phyloP scores from a whole-genome alignment of 176 grass and related monocot genomes.

The Phragmites australis region DNA sequence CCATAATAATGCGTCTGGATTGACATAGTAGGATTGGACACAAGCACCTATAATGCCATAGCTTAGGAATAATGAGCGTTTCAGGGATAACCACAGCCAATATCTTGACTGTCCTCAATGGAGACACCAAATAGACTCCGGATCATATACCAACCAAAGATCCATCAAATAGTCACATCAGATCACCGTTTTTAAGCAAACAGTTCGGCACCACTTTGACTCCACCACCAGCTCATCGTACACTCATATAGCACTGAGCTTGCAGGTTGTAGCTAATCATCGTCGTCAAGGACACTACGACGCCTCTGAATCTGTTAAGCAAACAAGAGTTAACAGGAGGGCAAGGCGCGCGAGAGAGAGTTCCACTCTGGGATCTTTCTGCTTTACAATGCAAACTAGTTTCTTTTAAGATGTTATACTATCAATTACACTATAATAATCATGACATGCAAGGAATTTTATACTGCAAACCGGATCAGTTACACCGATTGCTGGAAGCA shows the following conservation, averaged over 20 bases:
- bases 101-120: not conserved
- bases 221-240: not conserved
- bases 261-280: conserved; percentile 50
- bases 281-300: conserved; percentile 70
- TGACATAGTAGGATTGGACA: not conserved
- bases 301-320: conserved; percentile 78
- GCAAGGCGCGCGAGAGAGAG: no score
- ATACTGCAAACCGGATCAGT: not conserved
- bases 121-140: not conserved
- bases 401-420: not conserved
- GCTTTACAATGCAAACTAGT: not conserved
- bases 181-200: conserved; percentile 9
- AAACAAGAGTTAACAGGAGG: conserved; percentile 13
- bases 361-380: not conserved
- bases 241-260: not conserved
- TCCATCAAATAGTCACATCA: not conserved
- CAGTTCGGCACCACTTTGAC: not conserved
- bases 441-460: not conserved
- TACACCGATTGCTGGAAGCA: not conserved
- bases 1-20: not conserved
- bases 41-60: not conserved
- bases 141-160: conserved; percentile 35
- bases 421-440: not conserved
- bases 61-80: not conserved
- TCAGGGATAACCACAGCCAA: not conserved